Evolutionary conservation across 2,329 filamentous ascomycete genomes (phyloP).

Genomic region (Trichoderma koningiopsis): DNA sequence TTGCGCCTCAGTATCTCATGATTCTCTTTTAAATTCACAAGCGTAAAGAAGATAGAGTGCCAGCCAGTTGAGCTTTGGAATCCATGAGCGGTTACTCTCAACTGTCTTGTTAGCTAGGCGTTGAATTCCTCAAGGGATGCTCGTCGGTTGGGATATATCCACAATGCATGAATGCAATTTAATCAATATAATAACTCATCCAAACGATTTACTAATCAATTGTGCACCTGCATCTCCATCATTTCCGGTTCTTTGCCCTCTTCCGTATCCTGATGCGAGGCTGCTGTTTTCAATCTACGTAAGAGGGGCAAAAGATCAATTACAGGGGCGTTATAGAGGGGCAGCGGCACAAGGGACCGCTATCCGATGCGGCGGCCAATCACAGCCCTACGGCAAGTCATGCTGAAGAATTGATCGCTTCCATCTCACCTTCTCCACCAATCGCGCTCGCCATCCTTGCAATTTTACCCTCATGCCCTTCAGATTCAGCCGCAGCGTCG

Average conservation of each 20-base stretch:
- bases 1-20: no score
- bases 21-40: no score
- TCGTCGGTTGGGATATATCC: no score
- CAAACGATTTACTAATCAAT: not conserved
- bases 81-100: no score
- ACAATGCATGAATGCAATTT: no score
- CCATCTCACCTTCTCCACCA: conserved; percentile 14
- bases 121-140: no score
- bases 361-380: not conserved
- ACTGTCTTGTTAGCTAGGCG: no score
- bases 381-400: not conserved
- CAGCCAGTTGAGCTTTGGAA: no score
- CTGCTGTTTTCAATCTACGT: not conserved
- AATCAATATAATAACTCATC: no score
- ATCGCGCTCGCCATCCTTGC: conserved; percentile 5
- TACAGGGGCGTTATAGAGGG: conserved; percentile 1
- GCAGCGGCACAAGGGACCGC: not conserved
- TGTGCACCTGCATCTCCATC: not conserved
- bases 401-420: not conserved
- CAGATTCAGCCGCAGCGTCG: not conserved
- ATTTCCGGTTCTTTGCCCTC: not conserved
- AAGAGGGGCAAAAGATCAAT: not conserved
- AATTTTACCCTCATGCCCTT: conserved; percentile 25
- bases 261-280: not conserved
- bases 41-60: no score